Conservation (phyloP, 2,329 filamentous ascomycete species). For the Ramichloridium luteum region DNA sequence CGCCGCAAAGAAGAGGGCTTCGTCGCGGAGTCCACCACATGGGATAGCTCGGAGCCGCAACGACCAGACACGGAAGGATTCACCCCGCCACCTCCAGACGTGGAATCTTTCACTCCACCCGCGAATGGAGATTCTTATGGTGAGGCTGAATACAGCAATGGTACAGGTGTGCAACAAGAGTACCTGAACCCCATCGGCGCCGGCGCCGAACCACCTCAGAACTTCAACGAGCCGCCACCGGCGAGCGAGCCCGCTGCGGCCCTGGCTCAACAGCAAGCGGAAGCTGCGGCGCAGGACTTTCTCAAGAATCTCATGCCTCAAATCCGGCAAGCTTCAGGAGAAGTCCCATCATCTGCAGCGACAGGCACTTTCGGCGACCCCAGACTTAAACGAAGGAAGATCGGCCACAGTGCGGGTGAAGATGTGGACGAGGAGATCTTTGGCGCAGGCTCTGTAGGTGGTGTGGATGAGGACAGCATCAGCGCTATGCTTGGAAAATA, state of each 20-base stretch:
- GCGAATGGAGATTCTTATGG: constrained; percentile 28
- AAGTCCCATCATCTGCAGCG: constrained; percentile 8
- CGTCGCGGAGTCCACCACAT: constrained; percentile 17
- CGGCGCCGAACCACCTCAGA: constrained; percentile 19
- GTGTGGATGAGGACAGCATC: constrained; percentile 25
- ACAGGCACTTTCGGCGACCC: constrained; percentile 18
- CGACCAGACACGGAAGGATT: constrained; percentile 30
- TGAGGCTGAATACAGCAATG: constrained; percentile 7
- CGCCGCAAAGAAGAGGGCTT: constrained; percentile 58
- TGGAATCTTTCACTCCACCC: constrained; percentile 72
- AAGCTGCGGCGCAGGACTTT: constrained; percentile 14
- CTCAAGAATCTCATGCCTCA: constrained; percentile 17
- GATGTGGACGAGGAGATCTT: constrained; percentile 23
- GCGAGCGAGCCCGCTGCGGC: constrained; percentile 17
- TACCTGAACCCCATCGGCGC: constrained; percentile 32
- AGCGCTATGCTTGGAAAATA: constrained; percentile 20
- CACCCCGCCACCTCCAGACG: constrained; percentile 62
- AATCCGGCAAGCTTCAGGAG: constrained; percentile 16
- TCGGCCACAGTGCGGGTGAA: constrained; percentile 17
- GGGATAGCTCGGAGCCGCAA: constrained; percentile 10
- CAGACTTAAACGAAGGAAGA: constrained; percentile 25
- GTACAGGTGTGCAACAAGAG: constrained; percentile 5
- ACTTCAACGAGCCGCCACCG: constrained; percentile 21
- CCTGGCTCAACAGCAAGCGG: constrained; percentile 6
- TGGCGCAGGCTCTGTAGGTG: constrained; percentile 12